Conservation (phyloP, 2,329 filamentous ascomycete species). For the Dothistroma pini region DNA sequence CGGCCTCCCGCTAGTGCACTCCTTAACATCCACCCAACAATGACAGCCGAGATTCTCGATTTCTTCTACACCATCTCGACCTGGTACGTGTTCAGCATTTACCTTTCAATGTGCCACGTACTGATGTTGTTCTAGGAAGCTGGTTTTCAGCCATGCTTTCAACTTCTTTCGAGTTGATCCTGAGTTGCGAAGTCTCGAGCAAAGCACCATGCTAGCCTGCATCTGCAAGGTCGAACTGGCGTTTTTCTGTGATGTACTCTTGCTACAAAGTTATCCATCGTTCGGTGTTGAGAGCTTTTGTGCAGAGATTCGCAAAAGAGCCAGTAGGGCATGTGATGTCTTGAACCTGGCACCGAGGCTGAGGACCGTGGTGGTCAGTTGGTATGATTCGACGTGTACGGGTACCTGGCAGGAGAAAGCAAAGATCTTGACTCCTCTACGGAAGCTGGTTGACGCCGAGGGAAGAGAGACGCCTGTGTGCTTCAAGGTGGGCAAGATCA, state of each 20-base stretch:
- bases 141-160: conserved; percentile 36
- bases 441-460: conserved; percentile 13
- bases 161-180: conserved; percentile 38
- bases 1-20: conserved; percentile 25
- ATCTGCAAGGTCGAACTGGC: conserved; percentile 34
- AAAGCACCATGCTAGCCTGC: conserved; percentile 17
- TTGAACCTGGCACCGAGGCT: conserved; percentile 25
- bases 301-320: conserved; percentile 30
- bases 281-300: conserved; percentile 32
- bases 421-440: conserved; percentile 26
- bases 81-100: conserved; percentile 21
- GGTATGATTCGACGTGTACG: conserved; percentile 32
- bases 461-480: conserved; percentile 12
- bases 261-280: conserved; percentile 32
- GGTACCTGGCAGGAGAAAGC: conserved; percentile 29
- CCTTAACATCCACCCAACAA: conserved; percentile 27
- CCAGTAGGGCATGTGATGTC: conserved; percentile 30
- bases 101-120: not conserved
- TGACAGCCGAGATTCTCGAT: conserved; percentile 31
- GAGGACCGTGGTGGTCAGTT: conserved; percentile 29
- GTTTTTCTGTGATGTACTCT: conserved; percentile 33
- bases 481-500: conserved; percentile 29
- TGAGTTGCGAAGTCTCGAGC: conserved; percentile 28
- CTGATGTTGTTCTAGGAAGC: conserved; percentile 18
- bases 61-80: conserved; percentile 33